Percentiles rank a stretch among this genome's conserved stretches.
These are phyloP conservation scores for Podospora sp. DNA, from an alignment of 495 filamentous ascomycete genomes.

Conservation along the genomic window DNA sequence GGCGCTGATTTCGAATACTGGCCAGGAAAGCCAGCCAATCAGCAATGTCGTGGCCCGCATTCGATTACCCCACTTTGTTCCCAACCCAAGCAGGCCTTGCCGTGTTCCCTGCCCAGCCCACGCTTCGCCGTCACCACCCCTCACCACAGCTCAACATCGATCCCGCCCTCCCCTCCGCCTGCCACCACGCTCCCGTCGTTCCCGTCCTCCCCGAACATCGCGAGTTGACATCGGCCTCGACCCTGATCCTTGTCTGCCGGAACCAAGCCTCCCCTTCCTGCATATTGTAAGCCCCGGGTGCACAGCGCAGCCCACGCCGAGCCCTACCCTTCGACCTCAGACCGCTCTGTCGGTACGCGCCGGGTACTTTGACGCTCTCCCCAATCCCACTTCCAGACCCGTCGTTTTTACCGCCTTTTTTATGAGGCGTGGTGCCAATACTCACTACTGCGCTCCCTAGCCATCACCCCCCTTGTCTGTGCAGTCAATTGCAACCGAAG, in stretches of 20 bases:
- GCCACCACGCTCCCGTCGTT: not conserved
- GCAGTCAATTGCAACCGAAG: constrained; percentile 7
- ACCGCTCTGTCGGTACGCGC: constrained; percentile 10
- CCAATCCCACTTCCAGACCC: not conserved
- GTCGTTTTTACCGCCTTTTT: not conserved
- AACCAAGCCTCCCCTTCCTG: constrained; percentile 11
- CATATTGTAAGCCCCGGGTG: constrained; percentile 10
- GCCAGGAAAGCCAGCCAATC: not conserved
- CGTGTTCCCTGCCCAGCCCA: not conserved
- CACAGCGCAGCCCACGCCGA: not conserved
- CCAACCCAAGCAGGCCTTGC: not conserved
- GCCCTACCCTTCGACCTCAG: not conserved
- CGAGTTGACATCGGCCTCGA: not conserved
- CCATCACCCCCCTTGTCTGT: not conserved
- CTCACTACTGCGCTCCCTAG: constrained; percentile 11
- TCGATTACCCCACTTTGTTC: constrained; percentile 2
- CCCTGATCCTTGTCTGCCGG: constrained; percentile 2
- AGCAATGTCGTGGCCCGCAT: not conserved
- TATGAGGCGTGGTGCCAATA: constrained; percentile 8
- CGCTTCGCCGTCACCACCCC: too few species aligned
- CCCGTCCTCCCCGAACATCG: constrained; percentile 4
- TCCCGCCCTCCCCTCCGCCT: not conserved
- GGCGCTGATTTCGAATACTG: constrained; percentile 3
- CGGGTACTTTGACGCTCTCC: constrained; percentile 3
- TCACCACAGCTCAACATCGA: constrained; percentile 3